Evolutionary conservation across 495 filamentous ascomycete species (phyloP), one percentile per base, ranked within the genome.

Genomic region (Aspergillus carlsbadensis): DNA sequence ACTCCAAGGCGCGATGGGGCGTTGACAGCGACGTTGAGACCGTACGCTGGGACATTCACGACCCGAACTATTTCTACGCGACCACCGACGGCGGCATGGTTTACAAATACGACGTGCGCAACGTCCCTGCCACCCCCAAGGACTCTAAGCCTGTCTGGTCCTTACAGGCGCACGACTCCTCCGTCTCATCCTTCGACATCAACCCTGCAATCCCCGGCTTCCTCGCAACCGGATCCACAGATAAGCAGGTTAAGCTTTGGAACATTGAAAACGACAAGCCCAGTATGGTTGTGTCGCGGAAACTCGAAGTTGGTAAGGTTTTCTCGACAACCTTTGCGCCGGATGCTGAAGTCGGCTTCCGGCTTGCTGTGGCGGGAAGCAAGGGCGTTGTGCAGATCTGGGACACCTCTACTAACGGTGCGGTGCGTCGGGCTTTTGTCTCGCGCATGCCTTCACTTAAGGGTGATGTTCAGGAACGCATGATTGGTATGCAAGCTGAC

Each of bases 221-320:
- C 78, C 77, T 99, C 63, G 95, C 83, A 4, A 97, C 94, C 7
- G 94, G 91, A 1, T 96, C 91, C 1, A 88, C 87, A 11, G 94
- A 98, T 74, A 93, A 90, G 79, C 85, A 86, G 20, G 91, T 98
- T 42, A 99, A 99, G 80, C 78, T 99, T 41, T 99, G 94, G 94
- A 96, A 96, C 67, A 83, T 96, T 52, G 81, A 86, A 57, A 65
- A 88, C n/a, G 76, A 80, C 37, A 75, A 74, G 56, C 93, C 92
- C 3, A 87, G 84, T 57, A 89, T 99, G 82, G 90, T 99, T 0
- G 90, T 96, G 6, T 88, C 89, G 7, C 85, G 94, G 29, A 89
- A 98, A 72, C 75, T 97, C 34, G 95, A 91, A 24, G 88, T 98
- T 11, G 94, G 94, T 42, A 96, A 91, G 77, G 87, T 99, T 39